Base-by-base conservation (phyloP, 2,329 filamentous ascomycete species). In the Rasamsonia emersonii region DNA sequence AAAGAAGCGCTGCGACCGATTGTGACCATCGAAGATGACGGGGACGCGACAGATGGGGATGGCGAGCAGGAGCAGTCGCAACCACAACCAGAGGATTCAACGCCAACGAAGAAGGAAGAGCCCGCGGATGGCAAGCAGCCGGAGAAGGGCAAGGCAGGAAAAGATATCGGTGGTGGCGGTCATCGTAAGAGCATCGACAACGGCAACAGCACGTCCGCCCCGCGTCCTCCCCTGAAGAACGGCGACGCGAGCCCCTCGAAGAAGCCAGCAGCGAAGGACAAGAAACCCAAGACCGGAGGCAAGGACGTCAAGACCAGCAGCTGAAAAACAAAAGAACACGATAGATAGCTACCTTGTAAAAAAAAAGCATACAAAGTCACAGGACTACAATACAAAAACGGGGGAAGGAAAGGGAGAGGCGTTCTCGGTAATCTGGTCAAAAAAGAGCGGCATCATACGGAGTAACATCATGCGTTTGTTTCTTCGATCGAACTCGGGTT, bases 1-100 rank as follows among this genome's bases (percentile, higher is more conserved):
- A 66, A 65, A 47, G 66, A 62, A 35, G 67, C 70, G 41, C 46
- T 77, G 43, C 59, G 70, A 35, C 62, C 64, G 41, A 61, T 72
- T 15, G 65, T 67, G 27, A 65, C 62, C 13, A 44, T 67, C 11
- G 59, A 63, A 33, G 62, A 60, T 27, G 64, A 63, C 17, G 39
- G 40, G n/a, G 24, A 26, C 15, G 37, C 24, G 9, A 26, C 40
- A 17, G 38, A 33, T 2, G 30, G 15, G 21, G 41, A 36, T n/a
- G 44, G 36, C 10, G 28, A 30, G 18, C 34, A 38, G 9, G 28
- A 40, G 24, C n/a, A 19, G 13, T 18, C n/a, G 20, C 13, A 23
- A 11, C 9, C 8, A 11, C 20, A 23, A 11, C 9, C 8, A 23
- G 11, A 23, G 20, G 11, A 23, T 9, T 8, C 8, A 23, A 11